These are phyloP conservation scores for Microsporum canis DNA, from an alignment of 2,329 filamentous ascomycete species.

Conservation along the genomic window DNA sequence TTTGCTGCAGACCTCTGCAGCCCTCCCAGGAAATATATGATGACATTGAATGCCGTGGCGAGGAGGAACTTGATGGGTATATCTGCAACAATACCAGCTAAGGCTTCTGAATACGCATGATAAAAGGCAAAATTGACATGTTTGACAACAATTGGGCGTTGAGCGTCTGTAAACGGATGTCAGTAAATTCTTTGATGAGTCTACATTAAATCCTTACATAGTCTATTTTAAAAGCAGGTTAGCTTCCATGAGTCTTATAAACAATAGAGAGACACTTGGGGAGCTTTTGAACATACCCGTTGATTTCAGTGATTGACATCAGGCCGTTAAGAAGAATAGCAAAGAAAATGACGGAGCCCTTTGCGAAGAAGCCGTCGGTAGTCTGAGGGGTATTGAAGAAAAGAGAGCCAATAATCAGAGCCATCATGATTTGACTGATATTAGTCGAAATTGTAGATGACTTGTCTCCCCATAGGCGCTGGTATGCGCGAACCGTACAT, in stretches of 20 bases:
- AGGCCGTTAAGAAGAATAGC: constrained; percentile 58
- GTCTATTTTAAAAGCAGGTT: constrained; percentile 11
- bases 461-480: constrained; percentile 63
- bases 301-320: constrained; percentile 59
- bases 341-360: constrained; percentile 74
- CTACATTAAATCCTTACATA: constrained; percentile 12
- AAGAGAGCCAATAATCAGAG: constrained; percentile 60
- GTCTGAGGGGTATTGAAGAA: constrained; percentile 45
- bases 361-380: constrained; percentile 64
- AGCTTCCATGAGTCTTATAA: background rate
- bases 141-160: constrained; percentile 88
- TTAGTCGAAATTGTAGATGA: constrained; percentile 58
- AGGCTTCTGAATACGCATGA: constrained; percentile 76
- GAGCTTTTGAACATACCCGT: constrained; percentile 27
- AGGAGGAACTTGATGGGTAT: constrained; percentile 72
- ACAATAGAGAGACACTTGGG: background rate
- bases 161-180: constrained; percentile 53
- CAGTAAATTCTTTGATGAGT: background rate
- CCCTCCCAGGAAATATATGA: constrained; percentile 79
- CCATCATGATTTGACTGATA: constrained; percentile 58
- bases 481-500: constrained; percentile 72
- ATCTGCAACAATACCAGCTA: constrained; percentile 75
- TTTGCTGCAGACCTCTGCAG: constrained; percentile 37
- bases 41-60: constrained; percentile 63
- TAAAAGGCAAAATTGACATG: constrained; percentile 80